Conservation (phyloP, 2,329 filamentous ascomycete species). For the Phyllosticta citriasiana region DNA sequence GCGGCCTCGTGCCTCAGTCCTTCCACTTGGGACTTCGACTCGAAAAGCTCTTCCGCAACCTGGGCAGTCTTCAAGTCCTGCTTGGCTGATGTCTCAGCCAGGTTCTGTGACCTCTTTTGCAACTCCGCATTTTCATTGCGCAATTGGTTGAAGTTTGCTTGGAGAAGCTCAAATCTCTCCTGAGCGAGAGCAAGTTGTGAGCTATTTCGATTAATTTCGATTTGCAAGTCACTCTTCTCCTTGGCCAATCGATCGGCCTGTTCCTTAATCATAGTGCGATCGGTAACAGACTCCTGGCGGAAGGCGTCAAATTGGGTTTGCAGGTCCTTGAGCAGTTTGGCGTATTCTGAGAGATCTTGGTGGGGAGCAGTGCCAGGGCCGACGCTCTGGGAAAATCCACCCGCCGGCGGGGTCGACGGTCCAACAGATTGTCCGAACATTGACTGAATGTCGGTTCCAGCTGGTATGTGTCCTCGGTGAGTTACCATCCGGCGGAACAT, state of each 20-base stretch:
- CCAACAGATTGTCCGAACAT: slow-evolving; percentile 64
- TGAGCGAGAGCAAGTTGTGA: slow-evolving; percentile 74
- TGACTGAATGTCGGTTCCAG: slow-evolving; percentile 52
- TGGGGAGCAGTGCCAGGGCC: slow-evolving; percentile 30
- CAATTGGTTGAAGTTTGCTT: slow-evolving; percentile 74
- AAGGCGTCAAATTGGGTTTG: slow-evolving; percentile 86
- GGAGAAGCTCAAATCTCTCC: slow-evolving; percentile 81
- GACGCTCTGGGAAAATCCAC: slow-evolving; percentile 26
- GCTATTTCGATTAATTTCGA: slow-evolving; percentile 66
- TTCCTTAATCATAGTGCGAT: slow-evolving; percentile 71
- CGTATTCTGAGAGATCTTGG: slow-evolving; percentile 57
- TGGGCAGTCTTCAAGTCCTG: slow-evolving; percentile 87
- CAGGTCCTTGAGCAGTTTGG: slow-evolving; percentile 72
- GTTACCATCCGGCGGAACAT: slow-evolving; percentile 95
- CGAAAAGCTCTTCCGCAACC: slow-evolving; percentile 84
- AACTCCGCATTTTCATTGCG: slow-evolving; percentile 79
- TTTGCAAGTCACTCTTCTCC: slow-evolving; percentile 74
- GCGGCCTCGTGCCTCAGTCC: slow-evolving; percentile 83
- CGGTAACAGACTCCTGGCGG: slow-evolving; percentile 72
- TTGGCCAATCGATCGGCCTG: slow-evolving; percentile 73
- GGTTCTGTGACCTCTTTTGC: slow-evolving; percentile 65
- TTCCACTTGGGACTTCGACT: slow-evolving; percentile 70
- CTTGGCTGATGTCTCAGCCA: slow-evolving; percentile 77
- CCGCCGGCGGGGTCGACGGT: slow-evolving; percentile 40
- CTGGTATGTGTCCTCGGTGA: slow-evolving; percentile 55